Base-by-base conservation (phyloP, 192 early-diverging fungal species). In the Ambispora gerdemannii region DNA sequence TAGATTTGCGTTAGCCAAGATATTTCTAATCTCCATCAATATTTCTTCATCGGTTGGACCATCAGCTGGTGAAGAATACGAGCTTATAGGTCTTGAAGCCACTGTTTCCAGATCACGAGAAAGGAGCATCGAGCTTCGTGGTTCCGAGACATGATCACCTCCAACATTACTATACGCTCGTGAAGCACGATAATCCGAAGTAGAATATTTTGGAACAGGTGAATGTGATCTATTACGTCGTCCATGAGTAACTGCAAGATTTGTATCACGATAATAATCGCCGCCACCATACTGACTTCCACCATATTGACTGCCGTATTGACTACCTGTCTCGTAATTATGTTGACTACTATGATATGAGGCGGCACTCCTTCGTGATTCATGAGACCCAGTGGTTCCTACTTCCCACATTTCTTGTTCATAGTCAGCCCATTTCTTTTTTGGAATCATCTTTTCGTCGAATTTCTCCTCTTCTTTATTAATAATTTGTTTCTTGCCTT, bases 401-500 rank as follows among this genome's bases (percentile, higher is more conserved):
- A 79, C 78, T 74, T 91, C 87, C 87, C 88, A 88, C 60, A 89
- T 71, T 67, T 89, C 92, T 64, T 85, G 88, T 78, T 95, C 94
- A 67, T 90, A 93, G 27, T 91, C 91, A 50, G 88, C 84, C 93
- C 93, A 97, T 72, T 88, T 88, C 76, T 91, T 91, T 67, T 91
- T 80, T 7, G 91, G 91, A 65, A 97, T 93, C 73, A 84, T 84
- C 72, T 85, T 85, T 11, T 93, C 93, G 76, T 97, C 89, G 72
- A 94, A 96, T 70, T 90, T 81, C 63, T 92, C 90, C 20, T 91
- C 88, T 47, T 90, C 90, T 20, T 82, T 81, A 24, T 83, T 76
- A 73, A 84, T 85, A 28, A 85, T 81, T 19, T 75, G 71, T 61
- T 75, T 77, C 64, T 89, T 87, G 20, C 81, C 84, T 32, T 86